These are phyloP conservation scores for Monosporascus sp. DNA, from an alignment of 2,329 filamentous ascomycete genomes.

Conservation along the genomic window DNA sequence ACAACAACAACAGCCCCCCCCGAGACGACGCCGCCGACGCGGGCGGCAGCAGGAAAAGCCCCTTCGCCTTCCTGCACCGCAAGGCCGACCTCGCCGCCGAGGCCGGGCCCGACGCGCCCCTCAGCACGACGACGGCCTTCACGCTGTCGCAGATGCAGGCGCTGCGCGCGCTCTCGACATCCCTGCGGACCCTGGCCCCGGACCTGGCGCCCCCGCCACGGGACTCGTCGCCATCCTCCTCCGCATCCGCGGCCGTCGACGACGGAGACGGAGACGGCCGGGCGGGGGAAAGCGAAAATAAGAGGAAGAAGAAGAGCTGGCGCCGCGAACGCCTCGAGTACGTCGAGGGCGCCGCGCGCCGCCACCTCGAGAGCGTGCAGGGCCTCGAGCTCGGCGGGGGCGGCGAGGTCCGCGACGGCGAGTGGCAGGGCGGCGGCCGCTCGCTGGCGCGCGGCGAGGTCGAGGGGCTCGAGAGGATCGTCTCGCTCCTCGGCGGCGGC, in stretches of 20 bases:
- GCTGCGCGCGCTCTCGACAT: conserved; percentile 59
- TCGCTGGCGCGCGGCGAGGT: conserved; percentile 49
- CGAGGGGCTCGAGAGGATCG: conserved; percentile 50
- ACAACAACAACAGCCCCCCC: conserved; percentile 1
- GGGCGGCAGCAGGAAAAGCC: conserved; percentile 14
- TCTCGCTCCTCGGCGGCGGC: conserved; percentile 37
- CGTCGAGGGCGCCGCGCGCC: conserved; percentile 72
- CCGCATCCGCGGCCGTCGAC: conserved; percentile 14
- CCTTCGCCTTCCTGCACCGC: conserved; percentile 55
- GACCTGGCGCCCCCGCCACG: conserved; percentile 40
- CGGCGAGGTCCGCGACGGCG: conserved; percentile 60
- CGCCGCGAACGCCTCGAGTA: conserved; percentile 72
- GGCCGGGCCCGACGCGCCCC: conserved; percentile 48
- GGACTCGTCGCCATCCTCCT: not conserved
- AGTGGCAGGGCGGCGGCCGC: conserved; percentile 55
- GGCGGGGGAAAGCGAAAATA: conserved; percentile 16
- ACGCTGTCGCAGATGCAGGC: conserved; percentile 78
- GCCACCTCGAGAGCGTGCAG: conserved; percentile 67
- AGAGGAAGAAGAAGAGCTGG: conserved; percentile 46
- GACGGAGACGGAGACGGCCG: conserved; percentile 29
- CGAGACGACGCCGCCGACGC: too few species aligned
- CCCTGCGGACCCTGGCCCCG: conserved; percentile 61
- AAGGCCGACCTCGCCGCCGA: conserved; percentile 45
- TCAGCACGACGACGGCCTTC: conserved; percentile 71
- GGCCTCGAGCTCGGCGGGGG: conserved; percentile 61